phyloP scores from a whole-genome alignment of 768 basidiomycete species.

The Tubosaeta sp. region DNA sequence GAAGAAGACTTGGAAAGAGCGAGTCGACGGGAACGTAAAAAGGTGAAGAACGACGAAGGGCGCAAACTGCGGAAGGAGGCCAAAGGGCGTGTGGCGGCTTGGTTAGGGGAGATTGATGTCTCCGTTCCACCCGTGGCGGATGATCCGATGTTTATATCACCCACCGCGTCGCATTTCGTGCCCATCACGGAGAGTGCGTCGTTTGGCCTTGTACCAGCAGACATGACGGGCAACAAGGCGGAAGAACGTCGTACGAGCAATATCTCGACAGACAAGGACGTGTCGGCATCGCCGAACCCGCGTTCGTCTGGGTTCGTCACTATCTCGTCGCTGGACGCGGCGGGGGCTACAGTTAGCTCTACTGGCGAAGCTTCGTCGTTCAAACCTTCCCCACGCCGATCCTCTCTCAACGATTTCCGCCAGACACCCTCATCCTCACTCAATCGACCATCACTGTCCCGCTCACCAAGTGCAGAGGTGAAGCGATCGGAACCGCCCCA shows the following conservation, averaged over 20 bases:
- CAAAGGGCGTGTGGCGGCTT: conserved; percentile 73
- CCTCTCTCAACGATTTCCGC: conserved; percentile 19
- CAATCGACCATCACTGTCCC: background rate
- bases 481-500: conserved; percentile 1
- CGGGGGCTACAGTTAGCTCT: background rate
- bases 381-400: conserved; percentile 16
- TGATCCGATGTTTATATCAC: conserved; percentile 32
- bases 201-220: conserved; percentile 11
- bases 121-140: conserved; percentile 48
- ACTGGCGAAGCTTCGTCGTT: conserved; percentile 4
- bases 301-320: conserved; percentile 76
- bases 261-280: conserved; percentile 11
- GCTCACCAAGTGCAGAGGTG: conserved; percentile 15
- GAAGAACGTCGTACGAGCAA: conserved; percentile 6
- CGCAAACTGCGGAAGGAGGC: conserved; percentile 42
- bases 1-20: conserved; percentile 25
- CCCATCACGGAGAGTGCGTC: conserved; percentile 22
- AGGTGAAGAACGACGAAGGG: conserved; percentile 34
- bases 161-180: conserved; percentile 25
- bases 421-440: conserved; percentile 5
- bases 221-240: conserved; percentile 5
- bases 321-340: conserved; percentile 47
- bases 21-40: conserved; percentile 26
- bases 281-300: conserved; percentile 53
- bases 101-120: conserved; percentile 66